Evolutionary conservation across 805 yeast species (phyloP).

Genomic region (Metschnikowia colocasiae): DNA sequence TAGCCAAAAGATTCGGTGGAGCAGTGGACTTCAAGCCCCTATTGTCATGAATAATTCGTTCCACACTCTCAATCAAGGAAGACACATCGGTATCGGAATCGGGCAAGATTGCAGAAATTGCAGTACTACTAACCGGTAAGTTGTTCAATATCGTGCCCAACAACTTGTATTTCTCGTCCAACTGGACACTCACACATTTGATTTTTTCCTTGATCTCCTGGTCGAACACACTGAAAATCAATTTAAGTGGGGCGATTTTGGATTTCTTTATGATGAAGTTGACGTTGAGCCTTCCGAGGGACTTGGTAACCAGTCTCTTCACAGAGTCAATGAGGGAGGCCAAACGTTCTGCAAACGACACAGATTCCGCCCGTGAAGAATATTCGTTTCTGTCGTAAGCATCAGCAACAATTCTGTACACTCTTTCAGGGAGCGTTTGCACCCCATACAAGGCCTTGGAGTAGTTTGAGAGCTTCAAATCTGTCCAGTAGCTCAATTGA

Average conservation of each 20-base stretch:
- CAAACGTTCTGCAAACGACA: not conserved
- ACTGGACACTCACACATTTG: slow-evolving; percentile 18
- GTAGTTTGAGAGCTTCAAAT: slow-evolving; percentile 22
- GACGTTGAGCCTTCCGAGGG: slow-evolving; percentile 10
- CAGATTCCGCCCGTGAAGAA: not conserved
- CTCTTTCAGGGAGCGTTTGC: slow-evolving; percentile 32
- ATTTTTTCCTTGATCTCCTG: slow-evolving; percentile 27
- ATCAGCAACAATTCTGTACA: not conserved
- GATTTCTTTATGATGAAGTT: slow-evolving; percentile 15
- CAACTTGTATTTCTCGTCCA: slow-evolving; percentile 21
- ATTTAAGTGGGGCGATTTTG: slow-evolving; percentile 11
- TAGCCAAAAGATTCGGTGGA: slow-evolving; percentile 14
- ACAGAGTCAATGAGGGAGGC: slow-evolving; percentile 7
- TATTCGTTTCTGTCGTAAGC: slow-evolving; percentile 5
- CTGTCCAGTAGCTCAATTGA: slow-evolving; percentile 36
- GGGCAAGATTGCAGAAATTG: slow-evolving; percentile 9
- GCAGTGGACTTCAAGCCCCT: slow-evolving; percentile 4
- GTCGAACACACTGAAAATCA: slow-evolving; percentile 24
- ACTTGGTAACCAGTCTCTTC: not conserved
- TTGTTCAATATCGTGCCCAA: slow-evolving; percentile 26
- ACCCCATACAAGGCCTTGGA: slow-evolving; percentile 30
- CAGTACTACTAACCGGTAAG: slow-evolving; percentile 10
- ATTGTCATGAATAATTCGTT: slow-evolving; percentile 6
- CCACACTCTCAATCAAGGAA: slow-evolving; percentile 8
- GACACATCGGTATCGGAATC: not conserved